Percentiles rank a stretch among this genome's conserved stretches.
phyloP scores from a whole-genome alignment of 106 monocot genomes.

The Phalaenopsis aphrodite region DNA sequence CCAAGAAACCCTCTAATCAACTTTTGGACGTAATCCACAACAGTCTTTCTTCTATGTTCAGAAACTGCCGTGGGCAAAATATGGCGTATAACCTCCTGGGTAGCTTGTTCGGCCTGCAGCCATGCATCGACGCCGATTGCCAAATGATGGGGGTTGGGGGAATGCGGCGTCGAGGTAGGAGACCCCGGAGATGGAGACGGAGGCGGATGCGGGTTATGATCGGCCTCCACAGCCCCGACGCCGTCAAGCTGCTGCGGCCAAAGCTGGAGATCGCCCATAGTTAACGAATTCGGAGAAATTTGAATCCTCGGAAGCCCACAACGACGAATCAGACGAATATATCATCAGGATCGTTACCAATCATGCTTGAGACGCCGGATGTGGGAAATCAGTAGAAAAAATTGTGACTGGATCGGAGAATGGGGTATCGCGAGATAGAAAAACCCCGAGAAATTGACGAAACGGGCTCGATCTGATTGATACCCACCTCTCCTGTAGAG shows the following conservation, averaged over 20 bases:
- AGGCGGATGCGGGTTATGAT: not conserved
- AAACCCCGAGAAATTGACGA: not conserved
- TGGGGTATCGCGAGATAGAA: not conserved
- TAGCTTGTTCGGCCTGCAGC: constrained; percentile 32
- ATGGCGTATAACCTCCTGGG: constrained; percentile 27
- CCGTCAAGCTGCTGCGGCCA: constrained; percentile 11
- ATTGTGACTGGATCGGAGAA: not conserved
- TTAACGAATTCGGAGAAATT: not conserved
- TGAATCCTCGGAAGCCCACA: no score
- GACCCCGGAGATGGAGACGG: not conserved
- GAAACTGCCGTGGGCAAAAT: constrained; percentile 50
- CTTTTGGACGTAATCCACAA: constrained; percentile 58
- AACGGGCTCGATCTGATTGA: no score
- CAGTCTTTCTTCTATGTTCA: constrained; percentile 36
- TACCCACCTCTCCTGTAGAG: no score
- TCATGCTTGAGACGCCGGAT: not conserved
- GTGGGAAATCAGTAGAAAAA: not conserved
- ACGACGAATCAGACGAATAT: not conserved
- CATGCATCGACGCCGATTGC: constrained; percentile 25
- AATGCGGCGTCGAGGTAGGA: not conserved
- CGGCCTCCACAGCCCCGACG: not conserved
- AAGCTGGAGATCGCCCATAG: constrained; percentile 41
- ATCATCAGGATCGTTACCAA: not conserved
- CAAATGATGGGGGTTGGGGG: constrained; percentile 20
- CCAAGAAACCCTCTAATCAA: constrained; percentile 26